A percentile compares a stretch with the other conserved stretches of the same genome.
phyloP scores from a whole-genome alignment of 768 basidiomycete genomes.

The Suillus paluster region DNA sequence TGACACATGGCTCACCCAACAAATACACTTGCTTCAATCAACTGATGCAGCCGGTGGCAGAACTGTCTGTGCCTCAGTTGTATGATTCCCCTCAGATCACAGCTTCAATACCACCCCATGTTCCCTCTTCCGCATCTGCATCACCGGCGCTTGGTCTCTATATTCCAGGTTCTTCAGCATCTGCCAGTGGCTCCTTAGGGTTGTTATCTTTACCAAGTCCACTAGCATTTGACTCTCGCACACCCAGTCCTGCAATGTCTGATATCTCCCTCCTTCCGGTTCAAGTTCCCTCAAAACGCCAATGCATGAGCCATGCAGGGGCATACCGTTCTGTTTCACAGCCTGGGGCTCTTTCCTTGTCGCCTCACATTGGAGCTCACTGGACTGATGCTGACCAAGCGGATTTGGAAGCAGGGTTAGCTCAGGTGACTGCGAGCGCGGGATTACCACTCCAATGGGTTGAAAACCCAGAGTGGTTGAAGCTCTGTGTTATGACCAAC shows the following conservation, averaged over 20 bases:
- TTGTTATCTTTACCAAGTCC: neutral
- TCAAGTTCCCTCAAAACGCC: slow-evolving; percentile 4
- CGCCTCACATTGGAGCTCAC: neutral
- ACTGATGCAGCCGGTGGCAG: neutral
- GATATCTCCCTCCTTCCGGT: neutral
- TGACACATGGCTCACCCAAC: neutral
- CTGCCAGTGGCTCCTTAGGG: neutral
- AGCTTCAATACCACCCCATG: too few species aligned
- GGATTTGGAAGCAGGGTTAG: slow-evolving; percentile 16
- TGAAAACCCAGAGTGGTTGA: too few species aligned
- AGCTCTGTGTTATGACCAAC: too few species aligned
- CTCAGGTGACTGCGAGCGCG: slow-evolving; percentile 36
- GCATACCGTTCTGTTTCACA: neutral
- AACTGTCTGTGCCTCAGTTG: neutral
- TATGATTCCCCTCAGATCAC: neutral
- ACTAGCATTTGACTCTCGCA: neutral
- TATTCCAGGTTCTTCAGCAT: neutral
- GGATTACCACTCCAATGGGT: too few species aligned
- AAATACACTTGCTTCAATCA: neutral
- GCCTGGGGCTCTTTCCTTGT: neutral
- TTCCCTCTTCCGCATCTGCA: too few species aligned
- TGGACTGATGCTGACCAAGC: slow-evolving; percentile 7
- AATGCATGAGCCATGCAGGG: slow-evolving; percentile 3
- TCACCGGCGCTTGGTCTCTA: neutral
- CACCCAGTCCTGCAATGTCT: slow-evolving; percentile 6